phyloP scores from a whole-genome alignment of 805 yeast genomes.

The Jamesozyma rosinii region DNA sequence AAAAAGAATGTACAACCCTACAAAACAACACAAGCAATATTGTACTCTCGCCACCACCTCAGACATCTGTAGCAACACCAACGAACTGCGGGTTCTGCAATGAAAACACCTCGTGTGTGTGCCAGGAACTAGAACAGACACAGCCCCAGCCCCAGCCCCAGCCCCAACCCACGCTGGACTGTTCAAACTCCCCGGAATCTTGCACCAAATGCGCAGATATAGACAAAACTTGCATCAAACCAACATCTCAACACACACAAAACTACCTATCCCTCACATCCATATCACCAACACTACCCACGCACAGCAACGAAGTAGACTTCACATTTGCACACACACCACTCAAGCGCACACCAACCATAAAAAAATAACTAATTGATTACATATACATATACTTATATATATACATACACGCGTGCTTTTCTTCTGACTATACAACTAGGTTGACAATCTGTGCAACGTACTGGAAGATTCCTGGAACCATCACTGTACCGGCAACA shows the following conservation, averaged over 20 bases:
- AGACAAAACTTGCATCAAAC: slow-evolving; percentile 23
- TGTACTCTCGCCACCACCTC: slow-evolving; percentile 9
- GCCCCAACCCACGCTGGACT: slow-evolving; percentile 7
- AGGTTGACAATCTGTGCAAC: slow-evolving; percentile 12
- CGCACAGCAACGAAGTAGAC: slow-evolving; percentile 5
- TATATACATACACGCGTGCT: neutral
- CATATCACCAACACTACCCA: neutral
- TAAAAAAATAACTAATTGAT: no score
- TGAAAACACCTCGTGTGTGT: slow-evolving; percentile 85
- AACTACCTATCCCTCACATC: neutral
- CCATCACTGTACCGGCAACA: slow-evolving; percentile 15
- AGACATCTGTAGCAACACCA: slow-evolving; percentile 16
- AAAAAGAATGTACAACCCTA: slow-evolving; percentile 30
- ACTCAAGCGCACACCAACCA: no score
- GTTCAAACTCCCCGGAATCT: slow-evolving; percentile 44
- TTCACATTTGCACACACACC: slow-evolving; percentile 6
- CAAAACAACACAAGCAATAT: slow-evolving; percentile 8
- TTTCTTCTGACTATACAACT: slow-evolving; percentile 4
- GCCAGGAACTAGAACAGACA: slow-evolving; percentile 55
- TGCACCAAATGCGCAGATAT: slow-evolving; percentile 40
- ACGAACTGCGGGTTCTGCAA: slow-evolving; percentile 78
- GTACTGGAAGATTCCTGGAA: slow-evolving; percentile 17
- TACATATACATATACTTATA: no score
- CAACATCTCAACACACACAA: neutral
- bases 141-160: neutral